A percentile compares a stretch with the other conserved stretches of the same genome.
phyloP scores from a whole-genome alignment of 306 rosid species.

The Bauhinia variegata region DNA sequence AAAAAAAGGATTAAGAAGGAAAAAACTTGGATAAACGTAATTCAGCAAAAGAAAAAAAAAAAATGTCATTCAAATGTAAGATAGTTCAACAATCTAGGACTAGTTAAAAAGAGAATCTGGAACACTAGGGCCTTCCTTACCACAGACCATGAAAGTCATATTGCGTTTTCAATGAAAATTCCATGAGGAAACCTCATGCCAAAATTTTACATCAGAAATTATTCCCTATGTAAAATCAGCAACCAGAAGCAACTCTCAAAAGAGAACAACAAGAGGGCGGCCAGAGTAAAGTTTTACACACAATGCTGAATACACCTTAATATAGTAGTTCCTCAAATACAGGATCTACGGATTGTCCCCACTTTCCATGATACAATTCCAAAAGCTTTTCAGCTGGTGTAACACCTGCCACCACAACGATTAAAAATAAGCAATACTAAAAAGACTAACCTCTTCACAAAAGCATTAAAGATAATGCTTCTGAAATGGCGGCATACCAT shows the following conservation, averaged over 20 bases:
- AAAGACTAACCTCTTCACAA: slow-evolving; percentile 1
- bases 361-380: slow-evolving; percentile 79
- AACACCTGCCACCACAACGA: slow-evolving; percentile 58
- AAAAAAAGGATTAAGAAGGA: no score
- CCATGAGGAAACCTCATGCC: no score
- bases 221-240: no score
- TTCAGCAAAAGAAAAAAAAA: no score
- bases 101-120: no score
- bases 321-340: slow-evolving; percentile 91
- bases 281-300: slow-evolving; percentile 40
- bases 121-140: not conserved
- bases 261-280: slow-evolving; percentile 30
- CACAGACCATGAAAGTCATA: no score
- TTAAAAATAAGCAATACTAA: not conserved
- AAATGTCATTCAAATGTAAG: no score
- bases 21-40: no score
- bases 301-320: slow-evolving; percentile 49
- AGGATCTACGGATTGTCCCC: slow-evolving; percentile 83
- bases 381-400: slow-evolving; percentile 93
- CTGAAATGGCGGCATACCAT: not conserved
- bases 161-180: no score
- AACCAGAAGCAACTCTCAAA: slow-evolving; percentile 27
- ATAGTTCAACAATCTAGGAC: no score
- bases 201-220: no score
- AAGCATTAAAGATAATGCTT: slow-evolving; percentile 4